phyloP scores from a whole-genome alignment of 1,139 yeast species.

The Blastobotrys persicus region DNA sequence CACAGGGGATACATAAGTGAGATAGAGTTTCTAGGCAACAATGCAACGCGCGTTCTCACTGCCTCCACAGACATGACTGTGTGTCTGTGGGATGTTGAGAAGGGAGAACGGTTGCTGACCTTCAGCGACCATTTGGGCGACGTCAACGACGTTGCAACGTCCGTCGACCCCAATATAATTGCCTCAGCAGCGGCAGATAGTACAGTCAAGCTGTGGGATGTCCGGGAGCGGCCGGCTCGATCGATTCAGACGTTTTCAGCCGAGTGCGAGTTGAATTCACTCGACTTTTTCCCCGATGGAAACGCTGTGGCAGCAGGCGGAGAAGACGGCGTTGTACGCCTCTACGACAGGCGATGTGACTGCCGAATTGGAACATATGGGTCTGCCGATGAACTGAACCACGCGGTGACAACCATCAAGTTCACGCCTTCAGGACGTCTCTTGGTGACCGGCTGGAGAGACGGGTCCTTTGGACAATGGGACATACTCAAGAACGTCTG shows the following conservation, averaged over 20 bases:
- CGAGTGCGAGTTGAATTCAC: constrained; percentile 65
- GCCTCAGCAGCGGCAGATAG: constrained; percentile 93
- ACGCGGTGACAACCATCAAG: constrained; percentile 59
- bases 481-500: constrained; percentile 66
- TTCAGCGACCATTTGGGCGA: constrained; percentile 81
- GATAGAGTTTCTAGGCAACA: constrained; percentile 53
- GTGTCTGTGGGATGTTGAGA: constrained; percentile 73
- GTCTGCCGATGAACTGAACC: constrained; percentile 32
- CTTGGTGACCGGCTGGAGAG: constrained; percentile 73
- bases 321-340: constrained; percentile 72
- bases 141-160: constrained; percentile 55
- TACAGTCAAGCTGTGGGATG: constrained; percentile 92
- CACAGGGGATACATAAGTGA: constrained; percentile 83
- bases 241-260: constrained; percentile 64
- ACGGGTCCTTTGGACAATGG: constrained; percentile 74
- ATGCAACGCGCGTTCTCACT: constrained; percentile 57
- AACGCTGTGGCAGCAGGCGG: constrained; percentile 57
- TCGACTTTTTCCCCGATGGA: constrained; percentile 71
- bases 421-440: constrained; percentile 76
- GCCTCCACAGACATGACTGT: constrained; percentile 85
- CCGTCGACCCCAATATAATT: constrained; percentile 54
- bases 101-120: constrained; percentile 53
- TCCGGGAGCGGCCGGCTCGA: constrained; percentile 71
- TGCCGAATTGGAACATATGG: constrained; percentile 60
- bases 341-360: constrained; percentile 77